Evolutionary conservation across 2,329 filamentous ascomycete genomes (phyloP), one percentile per base, ranked within the genome.

Genomic region (Sphaerulina musiva): DNA sequence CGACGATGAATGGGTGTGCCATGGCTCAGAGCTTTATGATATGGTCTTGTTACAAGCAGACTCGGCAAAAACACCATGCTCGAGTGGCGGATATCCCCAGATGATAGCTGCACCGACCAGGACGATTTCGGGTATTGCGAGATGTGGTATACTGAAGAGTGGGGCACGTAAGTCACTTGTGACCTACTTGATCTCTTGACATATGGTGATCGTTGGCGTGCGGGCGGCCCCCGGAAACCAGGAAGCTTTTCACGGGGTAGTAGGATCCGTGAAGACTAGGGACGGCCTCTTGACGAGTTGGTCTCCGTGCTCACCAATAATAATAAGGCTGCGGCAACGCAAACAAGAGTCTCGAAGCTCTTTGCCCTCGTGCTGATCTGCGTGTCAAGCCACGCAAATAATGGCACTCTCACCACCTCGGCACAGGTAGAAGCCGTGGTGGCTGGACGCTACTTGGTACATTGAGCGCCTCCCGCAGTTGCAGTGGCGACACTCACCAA

Each of bases 1-100:
- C 48, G 40, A 45, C 48, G n/a, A 51, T 41, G 40, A 51, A 51
- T 38, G 48, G 48, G 26, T 51, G 41, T 8, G 48, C 41, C 48
- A 51, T 51, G 12, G 10, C 38, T 8, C 12, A 9, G 42, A 7
- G 14, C 14, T n/a, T 23, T 29, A 23, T 29, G 8, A 44, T 44
- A 31, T 44, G 42, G 23, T 26, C 42, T 23, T 29, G 42, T 12
- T 29, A 44, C 17, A 26, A 23, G 42, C 1, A 44, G 11, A 29
- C 26, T 6, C 6, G 11, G 12, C 12, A 9, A 9, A 29, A 9
- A 6, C 12, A 26, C 42, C 10, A 23, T 29, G 42, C 11, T 26
- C 12, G 8, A 23, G 6, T 17, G 40, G 40, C 40, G 40, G 40
- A 4, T 17, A 14, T 17, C 40, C 40, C 14, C 12, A 42, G 14